Base-by-base conservation (phyloP, 2,329 filamentous ascomycete species). In the Calonectria pauciramosa region DNA sequence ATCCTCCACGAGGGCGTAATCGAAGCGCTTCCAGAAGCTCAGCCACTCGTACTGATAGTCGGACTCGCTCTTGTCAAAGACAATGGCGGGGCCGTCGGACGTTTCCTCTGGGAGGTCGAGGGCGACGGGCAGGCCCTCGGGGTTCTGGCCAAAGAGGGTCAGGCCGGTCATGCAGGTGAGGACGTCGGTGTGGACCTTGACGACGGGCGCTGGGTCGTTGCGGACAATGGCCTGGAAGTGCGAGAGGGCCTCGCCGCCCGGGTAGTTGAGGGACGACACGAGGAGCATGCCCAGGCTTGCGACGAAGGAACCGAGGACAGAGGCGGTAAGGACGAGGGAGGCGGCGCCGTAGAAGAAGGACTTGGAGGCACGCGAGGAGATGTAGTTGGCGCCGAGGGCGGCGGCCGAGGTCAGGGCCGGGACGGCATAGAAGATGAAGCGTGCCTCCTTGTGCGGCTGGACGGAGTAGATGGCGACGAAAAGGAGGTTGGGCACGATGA, bases 401-500 rank as follows among this genome's bases (percentile, higher is more conserved):
- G 95, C 93, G 3, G 93, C 91, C 14, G 93, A 94, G 0, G 96
- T 98, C 36, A 99, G 87, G 0, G 93, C 89, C 0, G 97, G 97
- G 30, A 98, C 89, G 68, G 92, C 90, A 86, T 99, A 99, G 80
- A 99, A 92, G 79, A 99, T 93, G 88, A 99, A 99, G 23, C 97
- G 94, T 83, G 96, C 94, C 86, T 99, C 97, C 84, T 99, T 99
- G 87, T 99, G 97, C 0, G 96, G 96, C 75, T 98, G 94, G 66
- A 95, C 80, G 76, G 95, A 98, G 88, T 98, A 99, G 54, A 97
- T 84, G 6, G 90, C 90, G 26, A 97, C 89, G 84, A 96, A 99
- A 36, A 90, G 84, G 2, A 97, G 78, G 13, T 91, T 90, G 0
- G 97, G 96, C 3, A 93, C 79, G 5, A 94, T 87, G 0, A 95